Conservation (phyloP, 23 red algal genomes). For the Chondrus crispus region DNA sequence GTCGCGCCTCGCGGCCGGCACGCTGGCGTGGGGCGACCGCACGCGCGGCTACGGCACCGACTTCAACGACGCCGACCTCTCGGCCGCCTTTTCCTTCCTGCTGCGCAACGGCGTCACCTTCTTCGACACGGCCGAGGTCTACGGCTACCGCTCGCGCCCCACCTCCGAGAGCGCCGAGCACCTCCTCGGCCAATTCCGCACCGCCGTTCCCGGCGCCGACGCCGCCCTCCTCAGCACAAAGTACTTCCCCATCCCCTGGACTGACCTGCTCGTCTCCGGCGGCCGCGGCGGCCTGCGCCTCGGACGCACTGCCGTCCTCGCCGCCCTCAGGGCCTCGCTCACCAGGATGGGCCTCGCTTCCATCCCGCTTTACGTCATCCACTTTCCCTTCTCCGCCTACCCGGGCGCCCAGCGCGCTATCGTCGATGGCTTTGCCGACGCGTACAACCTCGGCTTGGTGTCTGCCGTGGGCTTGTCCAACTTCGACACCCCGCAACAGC, state of each 20-base stretch:
- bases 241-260: constrained; percentile 12
- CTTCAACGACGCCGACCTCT: not conserved
- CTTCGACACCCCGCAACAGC: not conserved
- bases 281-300: not conserved
- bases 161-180: not conserved
- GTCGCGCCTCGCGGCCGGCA: too few relatives aligned
- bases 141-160: constrained; percentile 19
- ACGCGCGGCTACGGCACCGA: not conserved
- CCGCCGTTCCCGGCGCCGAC: not conserved
- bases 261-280: not conserved
- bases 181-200: not conserved
- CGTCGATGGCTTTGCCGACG: constrained; percentile 37
- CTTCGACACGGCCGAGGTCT: constrained; percentile 46
- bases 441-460: constrained; percentile 17
- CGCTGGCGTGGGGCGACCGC: too few relatives aligned
- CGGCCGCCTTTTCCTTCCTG: constrained; percentile 4
- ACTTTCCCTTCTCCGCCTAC: not conserved
- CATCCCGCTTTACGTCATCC: constrained; percentile 17
- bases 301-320: constrained; percentile 17
- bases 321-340: constrained; percentile 33
- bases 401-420: too few relatives aligned
- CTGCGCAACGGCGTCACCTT: constrained; percentile 4
- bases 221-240: not conserved
- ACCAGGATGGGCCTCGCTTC: not conserved
- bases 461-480: constrained; percentile 50